Conservation (phyloP, 179 eudicot species). For the Pouteria campechiana region DNA sequence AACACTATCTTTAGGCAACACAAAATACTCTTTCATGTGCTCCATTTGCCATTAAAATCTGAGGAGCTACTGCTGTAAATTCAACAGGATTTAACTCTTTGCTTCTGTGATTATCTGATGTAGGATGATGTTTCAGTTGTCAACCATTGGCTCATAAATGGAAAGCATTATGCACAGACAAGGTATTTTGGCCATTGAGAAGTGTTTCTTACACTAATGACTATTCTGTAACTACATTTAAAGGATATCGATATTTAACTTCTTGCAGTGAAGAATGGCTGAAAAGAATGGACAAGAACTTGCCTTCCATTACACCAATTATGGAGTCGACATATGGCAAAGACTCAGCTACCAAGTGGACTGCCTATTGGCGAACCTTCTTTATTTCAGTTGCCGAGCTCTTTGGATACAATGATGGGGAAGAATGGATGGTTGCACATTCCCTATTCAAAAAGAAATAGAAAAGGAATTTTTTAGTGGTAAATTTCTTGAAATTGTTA, state of each 20-base stretch:
- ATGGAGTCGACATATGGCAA: slow-evolving; percentile 90
- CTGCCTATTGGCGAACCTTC: slow-evolving; percentile 92
- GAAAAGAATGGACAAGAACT: slow-evolving; percentile 67
- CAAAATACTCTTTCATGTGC: too few species aligned
- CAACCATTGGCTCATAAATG: slow-evolving; percentile 91
- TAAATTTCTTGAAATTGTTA: too few species aligned
- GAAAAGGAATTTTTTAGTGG: too few species aligned
- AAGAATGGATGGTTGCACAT: slow-evolving; percentile 97
- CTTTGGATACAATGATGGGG: slow-evolving; percentile 78
- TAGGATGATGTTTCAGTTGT: slow-evolving; percentile 88
- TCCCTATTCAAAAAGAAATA: slow-evolving; percentile 75
- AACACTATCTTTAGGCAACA: too few species aligned
- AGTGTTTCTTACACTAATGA: neutral
- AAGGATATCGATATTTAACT: too few species aligned
- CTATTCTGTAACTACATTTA: neutral
- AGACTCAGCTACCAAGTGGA: slow-evolving; percentile 81
- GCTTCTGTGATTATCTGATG: neutral
- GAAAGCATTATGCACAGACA: slow-evolving; percentile 88
- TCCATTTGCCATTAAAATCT: too few species aligned
- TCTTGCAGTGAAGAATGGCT: slow-evolving; percentile 92
- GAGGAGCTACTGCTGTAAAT: too few species aligned
- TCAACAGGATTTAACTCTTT: neutral
- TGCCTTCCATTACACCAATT: slow-evolving; percentile 53
- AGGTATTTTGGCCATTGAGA: slow-evolving; percentile 28
- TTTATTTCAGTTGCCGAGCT: slow-evolving; percentile 92